Percentiles rank a stretch among this genome's conserved stretches.
phyloP scores from a whole-genome alignment of 2,329 filamentous ascomycete species.

The Ascochyta viciae-villosae region DNA sequence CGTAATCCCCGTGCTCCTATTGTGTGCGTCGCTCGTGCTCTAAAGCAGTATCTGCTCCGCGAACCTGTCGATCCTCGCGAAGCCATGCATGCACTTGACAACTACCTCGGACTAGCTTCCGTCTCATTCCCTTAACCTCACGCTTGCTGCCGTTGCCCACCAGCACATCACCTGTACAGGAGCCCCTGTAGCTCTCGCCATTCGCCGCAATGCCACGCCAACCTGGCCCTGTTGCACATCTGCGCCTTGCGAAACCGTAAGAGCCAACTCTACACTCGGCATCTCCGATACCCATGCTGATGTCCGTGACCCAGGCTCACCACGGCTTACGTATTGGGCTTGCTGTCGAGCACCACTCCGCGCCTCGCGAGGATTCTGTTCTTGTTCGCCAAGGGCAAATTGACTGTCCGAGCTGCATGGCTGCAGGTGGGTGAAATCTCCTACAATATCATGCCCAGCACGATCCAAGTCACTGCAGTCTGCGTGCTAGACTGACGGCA shows the following conservation, averaged over 20 bases:
- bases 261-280: not conserved
- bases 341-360: constrained; percentile 36
- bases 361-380: constrained; percentile 30
- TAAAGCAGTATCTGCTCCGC: constrained; percentile 13
- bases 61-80: constrained; percentile 11
- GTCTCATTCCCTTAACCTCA: constrained; percentile 15
- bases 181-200: not conserved
- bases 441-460: not conserved
- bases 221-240: constrained; percentile 5
- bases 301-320: constrained; percentile 20
- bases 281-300: constrained; percentile 7
- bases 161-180: not conserved
- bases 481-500: not conserved
- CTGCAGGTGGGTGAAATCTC: constrained; percentile 27
- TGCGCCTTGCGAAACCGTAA: constrained; percentile 17
- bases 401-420: constrained; percentile 25
- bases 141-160: constrained; percentile 19
- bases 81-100: constrained; percentile 13
- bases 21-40: constrained; percentile 1
- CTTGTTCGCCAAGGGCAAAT: constrained; percentile 25
- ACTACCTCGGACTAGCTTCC: constrained; percentile 15
- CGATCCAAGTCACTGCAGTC: too few relatives aligned
- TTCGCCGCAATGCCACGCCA: constrained; percentile 13
- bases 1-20: not conserved
- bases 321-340: constrained; percentile 39